Conservation (phyloP, 73 alveolate species). For the Breviolum minutum region DNA sequence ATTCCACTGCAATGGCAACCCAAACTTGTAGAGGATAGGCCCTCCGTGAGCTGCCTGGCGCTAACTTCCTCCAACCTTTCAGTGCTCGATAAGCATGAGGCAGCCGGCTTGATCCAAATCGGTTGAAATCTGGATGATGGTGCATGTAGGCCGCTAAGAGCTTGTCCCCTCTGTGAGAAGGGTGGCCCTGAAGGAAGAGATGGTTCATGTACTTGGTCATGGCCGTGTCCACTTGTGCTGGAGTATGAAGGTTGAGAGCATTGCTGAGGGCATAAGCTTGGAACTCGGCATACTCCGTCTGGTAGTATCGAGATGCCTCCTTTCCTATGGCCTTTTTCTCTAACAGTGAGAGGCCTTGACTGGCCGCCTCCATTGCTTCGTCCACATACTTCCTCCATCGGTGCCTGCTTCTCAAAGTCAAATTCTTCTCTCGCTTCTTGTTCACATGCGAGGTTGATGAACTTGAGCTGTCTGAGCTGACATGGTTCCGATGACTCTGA, state of each 20-base stretch:
- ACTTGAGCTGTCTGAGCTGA: too few relatives aligned
- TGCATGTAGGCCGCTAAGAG: slow-evolving; percentile 3
- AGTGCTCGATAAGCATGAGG: slow-evolving; percentile 4
- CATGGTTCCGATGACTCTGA: too few relatives aligned
- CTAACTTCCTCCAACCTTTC: slow-evolving; percentile 42
- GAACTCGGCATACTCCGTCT: background rate
- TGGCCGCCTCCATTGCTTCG: background rate
- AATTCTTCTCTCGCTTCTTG: too few relatives aligned
- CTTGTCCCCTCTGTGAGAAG: slow-evolving; percentile 37
- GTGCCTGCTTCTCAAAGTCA: background rate
- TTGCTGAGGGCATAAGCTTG: background rate
- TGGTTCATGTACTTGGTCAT: slow-evolving; percentile 2
- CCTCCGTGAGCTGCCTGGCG: background rate
- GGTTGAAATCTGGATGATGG: background rate
- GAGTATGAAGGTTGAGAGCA: background rate
- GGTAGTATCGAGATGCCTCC: background rate
- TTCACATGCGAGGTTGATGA: background rate
- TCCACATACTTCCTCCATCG: background rate
- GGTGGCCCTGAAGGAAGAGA: slow-evolving; percentile 4
- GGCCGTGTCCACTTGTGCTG: background rate
- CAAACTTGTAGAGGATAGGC: slow-evolving; percentile 29
- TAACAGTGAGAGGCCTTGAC: background rate
- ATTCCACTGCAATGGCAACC: slow-evolving; percentile 2
- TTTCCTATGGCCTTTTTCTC: slow-evolving; percentile 39
- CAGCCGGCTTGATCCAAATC: background rate